Conservation (phyloP, 441 rosid species). For the Pelargonium citronellum region DNA sequence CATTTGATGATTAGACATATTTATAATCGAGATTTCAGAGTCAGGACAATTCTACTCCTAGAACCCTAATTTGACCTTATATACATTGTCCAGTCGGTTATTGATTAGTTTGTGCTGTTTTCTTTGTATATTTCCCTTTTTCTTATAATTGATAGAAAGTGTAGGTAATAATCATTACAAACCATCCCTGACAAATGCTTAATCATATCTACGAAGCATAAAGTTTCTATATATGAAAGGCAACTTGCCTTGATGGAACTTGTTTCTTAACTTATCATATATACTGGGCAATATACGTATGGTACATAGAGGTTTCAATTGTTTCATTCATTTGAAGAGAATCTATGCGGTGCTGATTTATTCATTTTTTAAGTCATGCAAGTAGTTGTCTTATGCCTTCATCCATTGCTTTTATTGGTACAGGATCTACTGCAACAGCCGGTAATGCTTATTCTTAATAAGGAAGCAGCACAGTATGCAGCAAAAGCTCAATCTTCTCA, state of each 20-base stretch:
- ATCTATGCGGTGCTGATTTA: background rate
- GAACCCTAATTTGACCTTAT: background rate
- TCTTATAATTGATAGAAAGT: background rate
- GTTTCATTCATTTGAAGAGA: background rate
- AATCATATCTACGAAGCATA: too few species aligned
- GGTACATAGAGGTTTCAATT: background rate
- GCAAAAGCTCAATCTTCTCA: conserved; percentile 33
- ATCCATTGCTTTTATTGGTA: conserved; percentile 18
- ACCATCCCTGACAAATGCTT: too few species aligned
- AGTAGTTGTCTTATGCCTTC: background rate
- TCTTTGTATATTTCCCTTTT: background rate
- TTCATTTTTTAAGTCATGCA: background rate
- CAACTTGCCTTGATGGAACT: too few species aligned
- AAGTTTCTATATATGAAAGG: too few species aligned
- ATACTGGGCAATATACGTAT: too few species aligned
- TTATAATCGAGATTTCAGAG: background rate
- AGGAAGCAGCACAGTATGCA: conserved; percentile 43
- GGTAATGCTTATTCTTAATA: conserved; percentile 58
- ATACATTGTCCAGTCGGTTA: background rate
- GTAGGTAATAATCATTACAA: background rate
- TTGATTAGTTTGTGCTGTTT: background rate
- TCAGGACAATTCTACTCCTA: background rate
- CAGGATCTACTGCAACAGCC: conserved; percentile 76
- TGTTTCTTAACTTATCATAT: too few species aligned
- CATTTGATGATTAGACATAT: background rate